Evolutionary conservation across 2,329 filamentous ascomycete species (phyloP).

Genomic region (Cladophialophora chaetospira): DNA sequence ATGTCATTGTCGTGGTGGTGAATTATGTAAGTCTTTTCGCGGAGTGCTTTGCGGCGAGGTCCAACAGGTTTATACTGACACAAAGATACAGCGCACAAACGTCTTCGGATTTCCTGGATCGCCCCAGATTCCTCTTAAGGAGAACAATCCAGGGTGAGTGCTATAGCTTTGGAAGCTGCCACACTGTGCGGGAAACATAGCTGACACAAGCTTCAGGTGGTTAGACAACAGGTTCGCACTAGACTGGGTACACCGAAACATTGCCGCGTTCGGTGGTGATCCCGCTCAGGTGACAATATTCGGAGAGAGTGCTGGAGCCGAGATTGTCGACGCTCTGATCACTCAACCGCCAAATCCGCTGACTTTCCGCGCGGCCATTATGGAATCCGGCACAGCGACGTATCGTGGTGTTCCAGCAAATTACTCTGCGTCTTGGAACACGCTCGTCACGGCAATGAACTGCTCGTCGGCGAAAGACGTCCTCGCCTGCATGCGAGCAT

Average conservation of each 20-base stretch:
- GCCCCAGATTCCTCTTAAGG: conserved; percentile 37
- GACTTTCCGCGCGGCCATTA: conserved; percentile 36
- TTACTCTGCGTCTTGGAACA: conserved; percentile 19
- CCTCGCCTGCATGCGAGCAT: conserved; percentile 21
- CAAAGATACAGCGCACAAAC: conserved; percentile 29
- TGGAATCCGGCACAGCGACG: conserved; percentile 28
- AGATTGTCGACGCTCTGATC: conserved; percentile 27
- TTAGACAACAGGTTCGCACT: conserved; percentile 50
- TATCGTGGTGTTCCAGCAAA: neutral
- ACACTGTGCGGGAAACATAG: neutral
- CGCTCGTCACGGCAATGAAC: conserved; percentile 16
- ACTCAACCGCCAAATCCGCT: conserved; percentile 24
- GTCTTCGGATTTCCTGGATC: conserved; percentile 45
- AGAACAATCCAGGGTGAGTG: conserved; percentile 37
- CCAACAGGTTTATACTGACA: neutral
- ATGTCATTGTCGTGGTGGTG: conserved; percentile 39
- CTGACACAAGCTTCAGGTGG: neutral
- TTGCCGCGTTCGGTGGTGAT: conserved; percentile 39
- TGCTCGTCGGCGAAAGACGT: conserved; percentile 14
- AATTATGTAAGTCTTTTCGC: conserved; percentile 34
- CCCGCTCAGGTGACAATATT: conserved; percentile 41
- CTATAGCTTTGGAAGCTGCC: neutral
- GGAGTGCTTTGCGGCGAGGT: neutral
- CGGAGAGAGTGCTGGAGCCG: conserved; percentile 38
- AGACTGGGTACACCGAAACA: conserved; percentile 42